phyloP scores from a whole-genome alignment of 345 rosid genomes.

The Citrus medica region DNA sequence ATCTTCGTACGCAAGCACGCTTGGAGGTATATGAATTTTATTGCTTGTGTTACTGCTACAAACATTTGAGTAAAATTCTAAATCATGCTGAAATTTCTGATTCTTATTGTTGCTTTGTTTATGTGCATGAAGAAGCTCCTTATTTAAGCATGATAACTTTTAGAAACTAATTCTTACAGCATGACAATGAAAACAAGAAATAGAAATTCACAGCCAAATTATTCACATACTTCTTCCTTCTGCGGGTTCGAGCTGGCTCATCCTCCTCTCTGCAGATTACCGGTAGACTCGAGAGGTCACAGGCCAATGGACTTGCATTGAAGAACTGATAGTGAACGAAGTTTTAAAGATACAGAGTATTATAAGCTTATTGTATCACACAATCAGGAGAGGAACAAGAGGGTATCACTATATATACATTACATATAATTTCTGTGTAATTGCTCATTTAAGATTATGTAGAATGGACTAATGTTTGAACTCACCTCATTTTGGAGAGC shows the following conservation, averaged over 20 bases:
- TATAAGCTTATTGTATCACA: neutral
- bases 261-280: slow-evolving; percentile 34
- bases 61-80: neutral
- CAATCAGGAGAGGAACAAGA: neutral
- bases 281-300: slow-evolving; percentile 48
- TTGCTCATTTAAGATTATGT: neutral
- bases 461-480: neutral
- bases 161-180: neutral
- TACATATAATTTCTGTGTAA: neutral
- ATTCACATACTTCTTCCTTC: slow-evolving; percentile 33
- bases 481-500: slow-evolving; percentile 67
- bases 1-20: no score
- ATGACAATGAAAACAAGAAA: neutral
- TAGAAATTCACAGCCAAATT: neutral
- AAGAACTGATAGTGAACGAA: slow-evolving; percentile 42
- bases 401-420: neutral
- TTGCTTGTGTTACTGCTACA: neutral
- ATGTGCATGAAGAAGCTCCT: neutral
- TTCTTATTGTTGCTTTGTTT: neutral
- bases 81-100: neutral
- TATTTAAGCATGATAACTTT: neutral
- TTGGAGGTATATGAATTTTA: neutral
- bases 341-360: neutral
- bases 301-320: slow-evolving; percentile 51
- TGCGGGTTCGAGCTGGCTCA: slow-evolving; percentile 23